phyloP scores from a whole-genome alignment of 176 grass and related monocot genomes.

The Poa annua region DNA sequence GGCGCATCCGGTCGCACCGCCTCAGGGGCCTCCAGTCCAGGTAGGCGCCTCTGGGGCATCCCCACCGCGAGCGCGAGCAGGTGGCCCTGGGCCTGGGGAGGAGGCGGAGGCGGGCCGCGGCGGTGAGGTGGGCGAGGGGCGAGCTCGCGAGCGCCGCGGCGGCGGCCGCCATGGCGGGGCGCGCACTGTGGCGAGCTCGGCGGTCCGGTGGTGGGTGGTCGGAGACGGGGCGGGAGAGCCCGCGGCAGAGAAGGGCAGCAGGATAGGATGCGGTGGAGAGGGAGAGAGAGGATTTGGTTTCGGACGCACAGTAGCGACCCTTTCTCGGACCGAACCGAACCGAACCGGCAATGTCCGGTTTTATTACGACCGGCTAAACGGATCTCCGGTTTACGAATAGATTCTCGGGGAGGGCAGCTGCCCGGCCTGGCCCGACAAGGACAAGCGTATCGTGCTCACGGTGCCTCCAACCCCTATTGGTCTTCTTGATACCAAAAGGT shows the following conservation, averaged over 20 bases:
- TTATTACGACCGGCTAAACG: too few species aligned
- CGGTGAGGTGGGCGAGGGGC: constrained; percentile 44
- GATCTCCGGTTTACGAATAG: too few species aligned
- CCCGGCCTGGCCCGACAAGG: too few species aligned
- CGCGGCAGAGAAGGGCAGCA: not conserved
- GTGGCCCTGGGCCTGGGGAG: constrained; percentile 33
- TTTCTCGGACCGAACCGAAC: not conserved
- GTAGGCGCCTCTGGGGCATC: constrained; percentile 12
- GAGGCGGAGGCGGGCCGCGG: constrained; percentile 40
- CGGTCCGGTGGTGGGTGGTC: constrained; percentile 27
- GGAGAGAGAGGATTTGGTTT: constrained; percentile 38
- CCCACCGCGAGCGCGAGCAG: not conserved
- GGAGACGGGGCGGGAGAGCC: constrained; percentile 26
- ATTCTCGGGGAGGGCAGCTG: too few species aligned
- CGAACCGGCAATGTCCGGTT: not conserved
- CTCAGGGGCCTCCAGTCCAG: constrained; percentile 43
- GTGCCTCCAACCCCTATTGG: too few species aligned
- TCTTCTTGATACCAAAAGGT: too few species aligned
- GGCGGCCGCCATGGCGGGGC: constrained; percentile 45
- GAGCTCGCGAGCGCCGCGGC: constrained; percentile 48
- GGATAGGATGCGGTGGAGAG: constrained; percentile 30
- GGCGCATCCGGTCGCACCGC: constrained; percentile 47
- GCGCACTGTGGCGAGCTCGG: not conserved
- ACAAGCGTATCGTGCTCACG: too few species aligned
- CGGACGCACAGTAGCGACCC: not conserved